Evolutionary conservation across 805 yeast genomes (phyloP).

Genomic region (Kazachstania taianensis): DNA sequence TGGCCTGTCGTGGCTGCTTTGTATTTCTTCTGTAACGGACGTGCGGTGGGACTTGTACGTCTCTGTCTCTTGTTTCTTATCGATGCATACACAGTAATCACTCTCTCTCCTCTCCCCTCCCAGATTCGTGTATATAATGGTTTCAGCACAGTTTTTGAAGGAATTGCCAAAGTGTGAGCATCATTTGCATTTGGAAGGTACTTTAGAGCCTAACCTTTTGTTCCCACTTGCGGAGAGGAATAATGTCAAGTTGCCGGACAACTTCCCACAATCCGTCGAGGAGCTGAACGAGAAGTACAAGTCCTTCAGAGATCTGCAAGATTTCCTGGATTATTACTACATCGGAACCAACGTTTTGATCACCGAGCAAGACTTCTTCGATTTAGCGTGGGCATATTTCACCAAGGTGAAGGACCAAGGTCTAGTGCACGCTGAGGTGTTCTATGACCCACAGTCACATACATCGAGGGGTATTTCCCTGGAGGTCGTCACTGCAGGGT

Average conservation of each 20-base stretch:
- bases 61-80: no score
- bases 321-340: constrained; percentile 68
- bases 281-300: constrained; percentile 50
- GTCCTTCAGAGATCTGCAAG: constrained; percentile 59
- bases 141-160: constrained; percentile 36
- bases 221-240: constrained; percentile 63
- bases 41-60: no score
- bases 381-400: constrained; percentile 69
- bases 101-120: no score
- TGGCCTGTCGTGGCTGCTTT: no score
- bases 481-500: constrained; percentile 54
- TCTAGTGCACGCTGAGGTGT: constrained; percentile 60
- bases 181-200: constrained; percentile 78
- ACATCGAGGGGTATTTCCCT: constrained; percentile 53
- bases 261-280: constrained; percentile 51
- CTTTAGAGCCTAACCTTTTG: constrained; percentile 64
- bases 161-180: constrained; percentile 84
- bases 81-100: no score
- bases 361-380: constrained; percentile 61
- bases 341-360: constrained; percentile 72
- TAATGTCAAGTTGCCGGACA: constrained; percentile 46
- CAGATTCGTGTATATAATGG: no score
- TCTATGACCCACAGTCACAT: constrained; percentile 82
- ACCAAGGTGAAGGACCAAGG: constrained; percentile 48
- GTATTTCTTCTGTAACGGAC: no score